Base-by-base conservation (phyloP, 1,284 basidiomycete species). In the Puccinia triticina region DNA sequence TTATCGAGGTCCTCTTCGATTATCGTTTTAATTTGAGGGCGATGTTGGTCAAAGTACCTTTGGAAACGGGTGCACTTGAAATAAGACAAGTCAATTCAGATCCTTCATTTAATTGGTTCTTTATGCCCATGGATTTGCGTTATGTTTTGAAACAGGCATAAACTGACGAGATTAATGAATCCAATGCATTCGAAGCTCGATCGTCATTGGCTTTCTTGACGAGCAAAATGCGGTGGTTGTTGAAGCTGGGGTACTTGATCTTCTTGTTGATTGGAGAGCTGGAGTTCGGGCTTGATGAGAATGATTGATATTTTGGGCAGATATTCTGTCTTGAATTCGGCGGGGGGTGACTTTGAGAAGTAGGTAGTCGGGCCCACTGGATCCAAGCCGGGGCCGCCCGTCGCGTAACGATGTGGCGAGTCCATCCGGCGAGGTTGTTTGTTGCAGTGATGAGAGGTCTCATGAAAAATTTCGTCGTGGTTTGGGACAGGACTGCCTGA, bases 21-120 rank as follows among this genome's bases (percentile, higher is more conserved):
- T 84, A 92, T 93, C 16, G 94, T 90, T 81, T 90, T 90, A 4
- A 93, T 91, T n/a, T 89, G 88, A 0, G 92, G 92, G 85, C 94
- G 93, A 46, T 89, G 46, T 11, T 78, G 10, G 4, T 80, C 83
- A 4, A 87, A 73, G 83, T 87, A 84, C 14, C 82, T 83, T 61
- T 83, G 46, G 46, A 23, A 72, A 53, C 46, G 69, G 48, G 69
- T 72, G 69, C 83, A 81, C 87, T 88, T 77, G 85, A 86, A 66
- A 87, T 85, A 40, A 87, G 83, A 16, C 87, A 84, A 55, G 87
- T 77, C 29, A 57, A 80, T 29, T 89, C 73, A 88, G 86, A 37
- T 89, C n/a, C n/a, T n/a, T n/a, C n/a, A n/a, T n/a, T n/a, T n/a
- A n/a, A n/a, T n/a, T n/a, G n/a, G n/a, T n/a, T n/a, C n/a, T n/a